Conservation (phyloP, 352 stramenopile genomes). For the Globisporangium barbulae region DNA sequence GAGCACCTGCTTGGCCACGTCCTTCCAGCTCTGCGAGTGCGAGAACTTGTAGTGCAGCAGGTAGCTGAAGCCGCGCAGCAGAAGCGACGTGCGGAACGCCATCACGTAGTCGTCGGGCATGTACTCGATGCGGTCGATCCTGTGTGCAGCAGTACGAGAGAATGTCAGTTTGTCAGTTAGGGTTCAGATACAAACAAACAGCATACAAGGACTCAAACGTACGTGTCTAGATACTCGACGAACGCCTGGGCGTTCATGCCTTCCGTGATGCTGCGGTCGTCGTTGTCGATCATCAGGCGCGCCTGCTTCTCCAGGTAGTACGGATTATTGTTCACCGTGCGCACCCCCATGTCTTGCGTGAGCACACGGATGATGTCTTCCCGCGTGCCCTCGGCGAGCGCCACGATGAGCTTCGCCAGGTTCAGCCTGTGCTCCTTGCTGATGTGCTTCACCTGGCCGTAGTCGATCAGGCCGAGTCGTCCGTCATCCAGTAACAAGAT, state of each 20-base stretch:
- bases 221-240: conserved; percentile 81
- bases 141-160: conserved; percentile 17
- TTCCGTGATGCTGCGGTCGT: conserved; percentile 74
- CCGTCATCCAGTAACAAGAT: conserved; percentile 90
- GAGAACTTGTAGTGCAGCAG: conserved; percentile 86
- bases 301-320: conserved; percentile 86
- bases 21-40: conserved; percentile 78
- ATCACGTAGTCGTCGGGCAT: conserved; percentile 88
- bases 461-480: conserved; percentile 89
- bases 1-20: conserved; percentile 59
- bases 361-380: conserved; percentile 78
- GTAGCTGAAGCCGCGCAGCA: conserved; percentile 85
- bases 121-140: conserved; percentile 77
- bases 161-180: conserved; percentile 4
- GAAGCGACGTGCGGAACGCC: conserved; percentile 80
- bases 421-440: conserved; percentile 57
- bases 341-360: conserved; percentile 74
- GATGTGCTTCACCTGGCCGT: conserved; percentile 90
- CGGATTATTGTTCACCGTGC: conserved; percentile 69
- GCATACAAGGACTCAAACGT: conserved; percentile 18
- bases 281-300: conserved; percentile 85
- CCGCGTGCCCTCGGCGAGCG: conserved; percentile 62
- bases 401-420: conserved; percentile 82
- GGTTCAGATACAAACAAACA: not conserved
- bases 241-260: conserved; percentile 87